Evolutionary conservation across 495 filamentous ascomycete species (phyloP), one percentile per base, ranked within the genome.

Genomic region (Penicillium samsonianum): DNA sequence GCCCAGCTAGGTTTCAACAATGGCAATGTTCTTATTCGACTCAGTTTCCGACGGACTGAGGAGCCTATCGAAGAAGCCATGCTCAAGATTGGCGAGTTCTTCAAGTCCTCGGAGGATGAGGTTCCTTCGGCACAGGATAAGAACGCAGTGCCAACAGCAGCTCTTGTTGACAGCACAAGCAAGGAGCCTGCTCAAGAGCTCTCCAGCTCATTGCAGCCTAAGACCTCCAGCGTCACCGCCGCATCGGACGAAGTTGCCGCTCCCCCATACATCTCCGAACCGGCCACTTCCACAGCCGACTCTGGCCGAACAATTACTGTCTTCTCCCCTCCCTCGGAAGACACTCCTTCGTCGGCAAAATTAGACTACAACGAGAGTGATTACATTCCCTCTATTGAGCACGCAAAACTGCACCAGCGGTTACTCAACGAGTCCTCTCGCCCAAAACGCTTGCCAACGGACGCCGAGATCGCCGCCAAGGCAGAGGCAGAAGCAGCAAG

Each of bases 51-150:
- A 63, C 79, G 76, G 52, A 93, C 90, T 6, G 83, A 88, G 25
- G 84, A 84, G 57, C 91, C 92, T 8, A 76, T 97, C 22, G 91
- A 90, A 62, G 88, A 91, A 60, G 93, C 94, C 17, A 87, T 96
- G 87, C 72, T 70, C 42, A 83, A 93, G 68, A 96, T 98, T 59
- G 79, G 77, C 19, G 75, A 81, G 55, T 90, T 87, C 66, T 90
- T 95, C 67, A 80, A 74, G 67, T 60, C 73, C 26, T 53, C 65
- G 9, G 77, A 75, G 22, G 76, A 78, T 44, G 69, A 70, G 31
- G 53, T 54, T 4, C 55, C 64, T 20, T 41, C 63, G 40, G 31
- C 57, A 17, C 55, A 61, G 40, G 30, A 53, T 20, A 53, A 55
- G 52, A 16, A 35, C 10, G 42, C 30, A 16, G 47, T 43, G 7